These are phyloP conservation scores for Hyphochytrium catenoides DNA, from an alignment of 352 stramenopile species.

Conservation along the genomic window DNA sequence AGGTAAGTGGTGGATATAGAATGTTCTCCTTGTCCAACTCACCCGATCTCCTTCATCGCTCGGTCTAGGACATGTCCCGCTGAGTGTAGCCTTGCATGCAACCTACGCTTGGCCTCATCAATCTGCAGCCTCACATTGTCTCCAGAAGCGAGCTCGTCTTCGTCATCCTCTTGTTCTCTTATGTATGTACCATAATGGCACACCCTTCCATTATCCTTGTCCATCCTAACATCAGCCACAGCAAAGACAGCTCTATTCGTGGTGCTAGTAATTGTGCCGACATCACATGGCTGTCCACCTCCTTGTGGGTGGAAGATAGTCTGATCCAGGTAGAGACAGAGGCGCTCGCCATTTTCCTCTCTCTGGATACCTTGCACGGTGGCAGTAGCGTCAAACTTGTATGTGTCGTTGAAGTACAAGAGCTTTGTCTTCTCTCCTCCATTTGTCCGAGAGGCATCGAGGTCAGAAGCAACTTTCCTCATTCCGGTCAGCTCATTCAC, in stretches of 20 bases:
- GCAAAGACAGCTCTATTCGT: conserved; percentile 2
- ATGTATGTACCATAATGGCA: conserved; percentile 13
- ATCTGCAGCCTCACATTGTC: conserved; percentile 16
- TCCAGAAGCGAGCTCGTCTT: conserved; percentile 8
- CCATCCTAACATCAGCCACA: conserved; percentile 6
- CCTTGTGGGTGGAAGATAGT: conserved; percentile 55
- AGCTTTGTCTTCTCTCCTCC: too few species aligned
- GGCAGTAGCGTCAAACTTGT: too few species aligned
- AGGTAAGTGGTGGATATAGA: too few species aligned
- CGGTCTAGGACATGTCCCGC: conserved; percentile 46
- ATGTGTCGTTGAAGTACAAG: too few species aligned
- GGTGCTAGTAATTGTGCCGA: conserved; percentile 12
- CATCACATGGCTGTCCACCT: conserved; percentile 41
- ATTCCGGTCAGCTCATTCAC: too few species aligned
- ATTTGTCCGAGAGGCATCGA: too few species aligned
- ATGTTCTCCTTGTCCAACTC: too few species aligned
- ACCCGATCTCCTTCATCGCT: conserved; percentile 22
- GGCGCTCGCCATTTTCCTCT: not conserved
- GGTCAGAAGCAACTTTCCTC: too few species aligned
- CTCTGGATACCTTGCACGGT: too few species aligned
- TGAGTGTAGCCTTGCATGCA: conserved; percentile 36
- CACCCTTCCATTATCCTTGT: not conserved
- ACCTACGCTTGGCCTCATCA: conserved; percentile 14
- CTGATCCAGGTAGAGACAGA: conserved; percentile 16
- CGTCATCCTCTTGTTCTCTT: conserved; percentile 14